phyloP scores from a whole-genome alignment of 148 eudicot genomes.

The Fallopia convolvulus region DNA sequence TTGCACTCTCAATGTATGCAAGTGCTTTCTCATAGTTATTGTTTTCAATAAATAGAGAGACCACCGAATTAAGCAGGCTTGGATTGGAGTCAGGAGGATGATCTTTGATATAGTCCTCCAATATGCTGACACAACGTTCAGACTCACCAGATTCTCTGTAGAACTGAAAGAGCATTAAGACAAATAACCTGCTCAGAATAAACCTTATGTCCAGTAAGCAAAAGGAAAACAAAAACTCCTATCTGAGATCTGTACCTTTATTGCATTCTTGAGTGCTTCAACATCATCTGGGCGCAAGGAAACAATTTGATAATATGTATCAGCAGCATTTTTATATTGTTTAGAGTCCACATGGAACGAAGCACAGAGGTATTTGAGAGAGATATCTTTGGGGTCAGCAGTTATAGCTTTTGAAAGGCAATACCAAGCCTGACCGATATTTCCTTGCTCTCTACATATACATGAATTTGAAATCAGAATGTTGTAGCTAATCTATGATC shows the following conservation, averaged over 20 bases:
- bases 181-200: not conserved
- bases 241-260: slow-evolving; percentile 34
- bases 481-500: not conserved
- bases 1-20: slow-evolving; percentile 57
- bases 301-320: slow-evolving; percentile 64
- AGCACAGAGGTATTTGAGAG: slow-evolving; percentile 56
- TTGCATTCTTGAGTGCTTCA: slow-evolving; percentile 59
- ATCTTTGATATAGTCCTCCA: slow-evolving; percentile 54
- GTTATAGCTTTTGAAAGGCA: slow-evolving; percentile 78
- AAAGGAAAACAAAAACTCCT: not conserved
- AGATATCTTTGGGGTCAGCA: slow-evolving; percentile 69
- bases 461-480: not conserved
- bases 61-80: slow-evolving; percentile 51
- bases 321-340: slow-evolving; percentile 70
- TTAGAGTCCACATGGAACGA: slow-evolving; percentile 52
- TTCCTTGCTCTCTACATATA: slow-evolving; percentile 62
- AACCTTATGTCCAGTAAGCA: slow-evolving; percentile 7
- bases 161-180: slow-evolving; percentile 36
- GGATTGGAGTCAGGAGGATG: slow-evolving; percentile 49
- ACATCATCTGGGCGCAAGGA: slow-evolving; percentile 44
- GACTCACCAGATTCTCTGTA: slow-evolving; percentile 48
- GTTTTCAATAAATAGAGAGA: slow-evolving; percentile 44
- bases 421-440: slow-evolving; percentile 58
- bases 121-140: slow-evolving; percentile 45
- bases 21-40: slow-evolving; percentile 51